phyloP scores from a whole-genome alignment of 768 basidiomycete genomes.

The Auricularia sp. region DNA sequence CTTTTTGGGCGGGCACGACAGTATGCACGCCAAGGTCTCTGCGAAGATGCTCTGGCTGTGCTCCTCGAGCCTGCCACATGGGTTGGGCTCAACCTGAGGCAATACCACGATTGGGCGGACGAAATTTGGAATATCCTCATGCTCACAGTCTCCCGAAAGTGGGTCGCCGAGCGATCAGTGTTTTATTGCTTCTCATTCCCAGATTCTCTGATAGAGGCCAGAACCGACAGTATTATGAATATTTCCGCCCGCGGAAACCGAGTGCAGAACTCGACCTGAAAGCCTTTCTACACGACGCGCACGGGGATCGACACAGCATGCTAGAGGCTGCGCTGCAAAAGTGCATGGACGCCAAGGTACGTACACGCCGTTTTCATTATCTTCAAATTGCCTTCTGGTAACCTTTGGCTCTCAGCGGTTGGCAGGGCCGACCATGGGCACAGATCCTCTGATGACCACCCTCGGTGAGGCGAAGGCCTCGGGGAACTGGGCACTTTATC shows the following conservation, averaged over 20 bases:
- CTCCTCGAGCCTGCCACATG: constrained; percentile 64
- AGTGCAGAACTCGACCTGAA: constrained; percentile 43
- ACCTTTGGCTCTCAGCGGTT: constrained; percentile 34
- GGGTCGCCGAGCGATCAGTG: constrained; percentile 11
- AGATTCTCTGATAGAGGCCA: constrained; percentile 42
- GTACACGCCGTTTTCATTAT: background rate
- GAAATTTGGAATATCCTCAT: constrained; percentile 72
- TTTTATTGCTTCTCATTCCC: background rate
- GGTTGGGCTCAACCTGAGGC: constrained; percentile 51
- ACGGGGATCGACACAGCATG: constrained; percentile 26
- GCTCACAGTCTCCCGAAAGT: constrained; percentile 63
- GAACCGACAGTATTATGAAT: constrained; percentile 52
- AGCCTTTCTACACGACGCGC: constrained; percentile 43
- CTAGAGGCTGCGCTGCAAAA: constrained; percentile 34
- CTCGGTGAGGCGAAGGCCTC: constrained; percentile 78
- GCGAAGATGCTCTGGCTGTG: constrained; percentile 47
- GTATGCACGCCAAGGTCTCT: constrained; percentile 62
- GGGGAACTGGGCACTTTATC: constrained; percentile 54
- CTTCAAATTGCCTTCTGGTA: too few relatives aligned
- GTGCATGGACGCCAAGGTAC: constrained; percentile 6
- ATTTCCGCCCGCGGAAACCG: constrained; percentile 51
- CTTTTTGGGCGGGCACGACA: constrained; percentile 59
- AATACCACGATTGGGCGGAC: constrained; percentile 64
- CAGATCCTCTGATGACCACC: constrained; percentile 59
- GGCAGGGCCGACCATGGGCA: constrained; percentile 50